These are phyloP conservation scores for Aspergillus bertholletiae DNA, from an alignment of 495 filamentous ascomycete genomes.

Conservation along the genomic window DNA sequence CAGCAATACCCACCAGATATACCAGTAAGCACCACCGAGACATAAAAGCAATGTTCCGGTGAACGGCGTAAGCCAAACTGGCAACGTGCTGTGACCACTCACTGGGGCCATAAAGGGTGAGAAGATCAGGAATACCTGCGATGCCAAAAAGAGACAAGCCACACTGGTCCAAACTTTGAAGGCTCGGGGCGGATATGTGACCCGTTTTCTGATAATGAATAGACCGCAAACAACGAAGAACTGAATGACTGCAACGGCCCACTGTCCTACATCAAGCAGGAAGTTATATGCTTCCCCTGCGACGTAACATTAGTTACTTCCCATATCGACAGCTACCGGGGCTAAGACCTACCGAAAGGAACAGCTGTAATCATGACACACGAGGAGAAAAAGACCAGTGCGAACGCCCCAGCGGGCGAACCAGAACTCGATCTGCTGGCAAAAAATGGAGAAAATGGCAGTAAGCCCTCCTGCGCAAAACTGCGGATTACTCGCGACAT, in stretches of 20 bases:
- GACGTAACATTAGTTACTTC: not conserved
- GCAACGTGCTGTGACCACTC: not conserved
- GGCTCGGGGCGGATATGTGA: constrained; percentile 53
- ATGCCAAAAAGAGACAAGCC: constrained; percentile 31
- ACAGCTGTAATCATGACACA: constrained; percentile 59
- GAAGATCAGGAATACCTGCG: constrained; percentile 33
- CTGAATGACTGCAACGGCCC: constrained; percentile 56
- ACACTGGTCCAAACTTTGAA: constrained; percentile 57
- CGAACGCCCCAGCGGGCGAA: constrained; percentile 57
- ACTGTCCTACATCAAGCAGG: constrained; percentile 65
- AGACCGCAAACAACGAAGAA: constrained; percentile 56
- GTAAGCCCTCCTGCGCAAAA: constrained; percentile 60
- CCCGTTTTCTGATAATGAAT: constrained; percentile 54
- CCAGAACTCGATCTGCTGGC: constrained; percentile 61
- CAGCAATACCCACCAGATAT: constrained; percentile 17
- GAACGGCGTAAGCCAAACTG: not conserved
- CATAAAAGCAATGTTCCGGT: not conserved
- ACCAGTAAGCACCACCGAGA: not conserved
- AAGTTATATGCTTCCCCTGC: constrained; percentile 58
- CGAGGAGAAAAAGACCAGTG: constrained; percentile 62
- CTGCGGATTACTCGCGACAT: constrained; percentile 64
- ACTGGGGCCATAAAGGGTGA: constrained; percentile 30
- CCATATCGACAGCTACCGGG: not conserved
- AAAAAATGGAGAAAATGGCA: constrained; percentile 59
- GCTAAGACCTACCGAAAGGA: constrained; percentile 37